Conservation (phyloP, 306 rosid genomes). For the Citrullus colocynthis region DNA sequence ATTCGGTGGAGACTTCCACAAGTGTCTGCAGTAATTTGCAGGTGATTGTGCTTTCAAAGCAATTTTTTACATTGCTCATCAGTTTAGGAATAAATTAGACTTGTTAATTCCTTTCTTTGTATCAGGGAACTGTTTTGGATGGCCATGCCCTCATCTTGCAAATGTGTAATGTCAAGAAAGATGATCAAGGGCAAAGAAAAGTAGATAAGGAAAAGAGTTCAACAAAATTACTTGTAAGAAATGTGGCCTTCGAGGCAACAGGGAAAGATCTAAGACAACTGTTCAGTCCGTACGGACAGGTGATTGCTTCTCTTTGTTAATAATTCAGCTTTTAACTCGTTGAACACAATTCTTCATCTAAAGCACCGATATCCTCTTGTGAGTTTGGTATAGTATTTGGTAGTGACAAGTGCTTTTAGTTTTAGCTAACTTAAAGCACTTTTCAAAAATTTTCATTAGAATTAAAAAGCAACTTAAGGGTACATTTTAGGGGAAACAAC, state of each 20-base stretch:
- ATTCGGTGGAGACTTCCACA: conserved; percentile 63
- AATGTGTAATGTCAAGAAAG: conserved; percentile 60
- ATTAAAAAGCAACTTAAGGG: not conserved
- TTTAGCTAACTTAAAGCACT: not conserved
- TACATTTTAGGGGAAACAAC: not conserved
- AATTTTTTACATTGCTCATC: not conserved
- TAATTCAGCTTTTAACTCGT: not conserved
- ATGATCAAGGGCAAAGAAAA: conserved; percentile 31
- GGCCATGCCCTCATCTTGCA: conserved; percentile 75
- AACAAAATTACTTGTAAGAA: conserved; percentile 66
- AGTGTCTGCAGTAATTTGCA: conserved; percentile 51
- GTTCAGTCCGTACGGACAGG: conserved; percentile 94
- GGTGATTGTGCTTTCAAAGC: conserved; percentile 26
- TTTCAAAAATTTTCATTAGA: not conserved
- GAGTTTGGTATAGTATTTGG: not conserved
- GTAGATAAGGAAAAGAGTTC: conserved; percentile 63
- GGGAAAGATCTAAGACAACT: conserved; percentile 74
- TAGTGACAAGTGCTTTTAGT: not conserved
- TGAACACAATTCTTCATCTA: not conserved
- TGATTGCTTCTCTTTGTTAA: conserved; percentile 21
- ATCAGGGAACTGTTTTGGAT: conserved; percentile 78
- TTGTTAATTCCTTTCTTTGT: conserved; percentile 6
- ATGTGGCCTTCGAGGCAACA: conserved; percentile 86
- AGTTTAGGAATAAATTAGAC: conserved; percentile 14
- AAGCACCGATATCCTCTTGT: not conserved